Evolutionary conservation across 768 basidiomycete species (phyloP), one percentile per base, ranked within the genome.

Genomic region (Trametes cinnabarina): DNA sequence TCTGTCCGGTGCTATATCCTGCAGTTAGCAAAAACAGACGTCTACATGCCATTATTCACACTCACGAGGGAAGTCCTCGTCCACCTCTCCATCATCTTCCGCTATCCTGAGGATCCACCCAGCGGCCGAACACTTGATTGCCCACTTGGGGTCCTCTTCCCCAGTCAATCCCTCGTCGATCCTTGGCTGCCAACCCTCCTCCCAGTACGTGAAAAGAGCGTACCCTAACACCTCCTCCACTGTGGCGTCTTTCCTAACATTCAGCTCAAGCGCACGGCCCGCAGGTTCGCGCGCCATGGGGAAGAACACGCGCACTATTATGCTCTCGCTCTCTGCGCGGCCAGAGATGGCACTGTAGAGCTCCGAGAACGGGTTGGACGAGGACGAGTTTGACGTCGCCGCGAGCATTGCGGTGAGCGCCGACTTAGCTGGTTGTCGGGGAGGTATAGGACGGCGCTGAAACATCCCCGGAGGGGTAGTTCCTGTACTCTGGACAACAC

Each of bases 41-140:
- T n/a, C 22, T 14, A 11, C 19, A 25, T 0, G n/a, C n/a, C n/a
- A n/a, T n/a, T n/a, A n/a, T 34, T n/a, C 49, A 30, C 14, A 55
- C 91, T 65, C 70, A 96, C 95, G 90, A 22, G 96, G 97, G 68
- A 95, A 98, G 74, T 99, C 97, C 70, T 98, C 97, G 69, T 99
- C 97, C 0, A 98, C 93, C 71, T 98, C 96, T 15, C 97, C 97
- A 70, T 98, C 95, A 43, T 94, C 92, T 66, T 99, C 97, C 1
- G 94, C 91, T 53, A 98, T 94, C 57, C 93, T 78, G 73, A 99
- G 71, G 37, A 92, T 87, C 96, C 97, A 99, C 1, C 92, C 94
- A 3, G 90, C 78, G 0, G 92, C 89, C 43, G 85, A 88, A 47
- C 92, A 75, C 62, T 74, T 77, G 1, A 77, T 77, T 17, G 76